A percentile compares a stretch with the other conserved stretches of the same genome.
phyloP scores from a whole-genome alignment of 106 monocot genomes.

The Acorus gramineus region DNA sequence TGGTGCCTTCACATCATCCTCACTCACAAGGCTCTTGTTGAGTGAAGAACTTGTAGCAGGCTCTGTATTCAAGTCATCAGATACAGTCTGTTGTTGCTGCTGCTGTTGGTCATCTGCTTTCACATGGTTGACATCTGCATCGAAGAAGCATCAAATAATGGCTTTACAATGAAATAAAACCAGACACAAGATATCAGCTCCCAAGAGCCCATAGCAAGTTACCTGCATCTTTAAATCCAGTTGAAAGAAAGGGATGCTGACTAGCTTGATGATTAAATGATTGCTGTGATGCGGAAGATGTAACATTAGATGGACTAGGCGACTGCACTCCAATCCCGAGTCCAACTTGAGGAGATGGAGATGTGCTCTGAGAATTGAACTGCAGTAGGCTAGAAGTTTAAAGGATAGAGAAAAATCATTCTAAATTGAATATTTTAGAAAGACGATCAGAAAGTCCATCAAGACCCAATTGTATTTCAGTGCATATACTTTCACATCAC shows the following conservation, averaged over 20 bases:
- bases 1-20: slow-evolving; percentile 63
- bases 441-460: too few species aligned
- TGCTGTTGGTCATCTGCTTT: slow-evolving; percentile 56
- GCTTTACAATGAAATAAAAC: too few species aligned
- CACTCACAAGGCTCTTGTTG: slow-evolving; percentile 32
- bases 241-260: slow-evolving; percentile 20
- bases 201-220: too few species aligned
- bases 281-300: slow-evolving; percentile 20
- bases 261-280: slow-evolving; percentile 24
- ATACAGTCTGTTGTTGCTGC: slow-evolving; percentile 9
- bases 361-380: slow-evolving; percentile 42
- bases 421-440: too few species aligned
- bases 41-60: slow-evolving; percentile 27
- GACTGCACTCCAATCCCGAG: slow-evolving; percentile 45
- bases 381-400: slow-evolving; percentile 8
- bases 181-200: too few species aligned
- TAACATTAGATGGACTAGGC: slow-evolving; percentile 18
- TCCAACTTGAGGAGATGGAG: slow-evolving; percentile 27
- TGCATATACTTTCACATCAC: too few species aligned
- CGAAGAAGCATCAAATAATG: not conserved
- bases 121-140: slow-evolving; percentile 26
- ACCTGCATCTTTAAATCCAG: slow-evolving; percentile 46
- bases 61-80: slow-evolving; percentile 60
- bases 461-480: too few species aligned
- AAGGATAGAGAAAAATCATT: not conserved